These are phyloP conservation scores for Cladosporium oxysporum DNA, from an alignment of 2,329 filamentous ascomycete genomes.

Conservation along the genomic window DNA sequence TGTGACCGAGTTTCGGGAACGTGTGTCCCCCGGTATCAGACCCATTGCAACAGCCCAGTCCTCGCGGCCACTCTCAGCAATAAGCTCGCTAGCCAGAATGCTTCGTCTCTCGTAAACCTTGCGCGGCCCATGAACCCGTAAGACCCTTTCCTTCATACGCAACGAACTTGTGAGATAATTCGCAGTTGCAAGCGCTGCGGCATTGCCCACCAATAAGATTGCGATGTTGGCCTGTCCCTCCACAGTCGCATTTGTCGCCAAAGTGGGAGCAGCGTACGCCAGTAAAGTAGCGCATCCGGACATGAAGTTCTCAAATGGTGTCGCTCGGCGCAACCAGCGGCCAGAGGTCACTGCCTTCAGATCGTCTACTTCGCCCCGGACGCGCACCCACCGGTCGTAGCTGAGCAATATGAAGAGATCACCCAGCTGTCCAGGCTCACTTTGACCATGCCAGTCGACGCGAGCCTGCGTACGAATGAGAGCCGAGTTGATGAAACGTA, in stretches of 20 bases:
- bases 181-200: slow-evolving; percentile 55
- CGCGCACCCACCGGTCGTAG: slow-evolving; percentile 53
- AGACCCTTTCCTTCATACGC: slow-evolving; percentile 52
- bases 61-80: slow-evolving; percentile 37
- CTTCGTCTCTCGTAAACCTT: slow-evolving; percentile 38
- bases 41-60: slow-evolving; percentile 45
- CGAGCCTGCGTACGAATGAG: slow-evolving; percentile 55
- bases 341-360: slow-evolving; percentile 61
- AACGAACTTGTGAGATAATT: slow-evolving; percentile 54
- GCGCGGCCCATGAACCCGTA: slow-evolving; percentile 31
- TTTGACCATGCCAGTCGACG: slow-evolving; percentile 40
- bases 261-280: slow-evolving; percentile 59
- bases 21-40: slow-evolving; percentile 31
- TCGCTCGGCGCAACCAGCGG: slow-evolving; percentile 57
- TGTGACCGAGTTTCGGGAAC: not conserved
- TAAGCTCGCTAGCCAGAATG: slow-evolving; percentile 43
- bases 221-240: slow-evolving; percentile 56
- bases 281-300: slow-evolving; percentile 55
- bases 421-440: slow-evolving; percentile 41
- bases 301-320: slow-evolving; percentile 53
- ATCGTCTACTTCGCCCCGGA: slow-evolving; percentile 58
- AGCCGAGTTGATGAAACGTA: slow-evolving; percentile 58
- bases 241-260: slow-evolving; percentile 59
- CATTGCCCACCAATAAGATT: slow-evolving; percentile 54
- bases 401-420: slow-evolving; percentile 58